These are phyloP conservation scores for Cercospora nicotianae DNA, from an alignment of 2,329 filamentous ascomycete genomes.

Conservation along the genomic window DNA sequence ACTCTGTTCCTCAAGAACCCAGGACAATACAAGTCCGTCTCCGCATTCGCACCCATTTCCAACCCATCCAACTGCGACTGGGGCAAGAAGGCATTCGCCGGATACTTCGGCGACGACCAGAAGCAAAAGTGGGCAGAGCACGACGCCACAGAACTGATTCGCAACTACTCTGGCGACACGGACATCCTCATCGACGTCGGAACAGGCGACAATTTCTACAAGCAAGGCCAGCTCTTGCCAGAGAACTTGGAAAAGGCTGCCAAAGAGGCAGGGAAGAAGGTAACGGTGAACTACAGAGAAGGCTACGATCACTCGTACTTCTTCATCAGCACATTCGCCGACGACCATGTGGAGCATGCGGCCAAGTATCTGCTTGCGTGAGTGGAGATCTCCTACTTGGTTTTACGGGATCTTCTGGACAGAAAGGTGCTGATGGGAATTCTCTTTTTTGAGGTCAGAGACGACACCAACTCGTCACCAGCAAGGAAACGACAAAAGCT, in stretches of 20 bases:
- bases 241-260: constrained; percentile 87
- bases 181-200: constrained; percentile 88
- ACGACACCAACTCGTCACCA: constrained; percentile 4
- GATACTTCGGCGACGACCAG: constrained; percentile 78
- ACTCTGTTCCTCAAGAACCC: constrained; percentile 92
- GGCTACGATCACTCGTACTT: constrained; percentile 98
- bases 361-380: constrained; percentile 69
- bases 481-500: constrained; percentile 17
- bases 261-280: constrained; percentile 69
- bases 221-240: constrained; percentile 85
- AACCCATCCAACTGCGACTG: constrained; percentile 68
- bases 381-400: constrained; percentile 10
- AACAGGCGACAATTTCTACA: constrained; percentile 94
- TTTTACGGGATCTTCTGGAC: neutral
- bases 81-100: constrained; percentile 92
- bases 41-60: constrained; percentile 29
- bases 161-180: constrained; percentile 69
- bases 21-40: constrained; percentile 65
- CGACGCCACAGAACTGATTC: constrained; percentile 87
- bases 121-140: constrained; percentile 79
- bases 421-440: constrained; percentile 18
- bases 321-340: constrained; percentile 87
- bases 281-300: constrained; percentile 80
- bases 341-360: constrained; percentile 88
- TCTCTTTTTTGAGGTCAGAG: constrained; percentile 12